These are phyloP conservation scores for Aspergillus ellipticus DNA, from an alignment of 495 filamentous ascomycete genomes.

Conservation along the genomic window DNA sequence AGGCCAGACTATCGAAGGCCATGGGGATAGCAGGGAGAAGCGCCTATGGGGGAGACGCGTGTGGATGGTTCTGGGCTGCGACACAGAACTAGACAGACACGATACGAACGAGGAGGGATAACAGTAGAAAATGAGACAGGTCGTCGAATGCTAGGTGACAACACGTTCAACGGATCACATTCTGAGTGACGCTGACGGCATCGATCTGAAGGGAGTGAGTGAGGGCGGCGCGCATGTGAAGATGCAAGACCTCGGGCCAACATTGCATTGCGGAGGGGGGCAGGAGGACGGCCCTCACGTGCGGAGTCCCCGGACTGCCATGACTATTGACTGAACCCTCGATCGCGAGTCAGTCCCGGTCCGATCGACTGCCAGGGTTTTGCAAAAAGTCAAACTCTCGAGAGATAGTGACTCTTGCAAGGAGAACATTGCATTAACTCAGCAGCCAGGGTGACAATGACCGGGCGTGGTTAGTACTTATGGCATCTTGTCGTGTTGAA, in stretches of 20 bases:
- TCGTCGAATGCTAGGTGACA: conserved; percentile 2
- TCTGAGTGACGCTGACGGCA: conserved; percentile 8
- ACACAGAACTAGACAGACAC: not conserved
- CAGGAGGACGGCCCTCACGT: conserved; percentile 18
- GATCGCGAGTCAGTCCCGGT: too few species aligned
- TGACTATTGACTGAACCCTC: not conserved
- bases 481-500: too few species aligned
- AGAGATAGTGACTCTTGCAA: too few species aligned
- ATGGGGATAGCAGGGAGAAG: conserved; percentile 14
- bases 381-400: too few species aligned
- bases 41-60: conserved; percentile 5
- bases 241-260: conserved; percentile 23
- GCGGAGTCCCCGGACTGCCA: conserved; percentile 18
- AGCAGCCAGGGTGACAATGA: too few species aligned
- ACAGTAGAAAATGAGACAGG: not conserved
- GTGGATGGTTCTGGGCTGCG: not conserved
- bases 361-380: too few species aligned
- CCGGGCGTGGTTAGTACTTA: too few species aligned
- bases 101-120: not conserved
- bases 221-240: conserved; percentile 26
- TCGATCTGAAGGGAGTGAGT: conserved; percentile 1
- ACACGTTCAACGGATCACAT: conserved; percentile 14
- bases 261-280: conserved; percentile 6
- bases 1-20: conserved; percentile 17
- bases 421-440: too few species aligned